Percentiles rank a stretch among this genome's conserved stretches.
Evolutionary conservation across 2,329 filamentous ascomycete species (phyloP).

Genomic region (Purpureocillium lavendulum): DNA sequence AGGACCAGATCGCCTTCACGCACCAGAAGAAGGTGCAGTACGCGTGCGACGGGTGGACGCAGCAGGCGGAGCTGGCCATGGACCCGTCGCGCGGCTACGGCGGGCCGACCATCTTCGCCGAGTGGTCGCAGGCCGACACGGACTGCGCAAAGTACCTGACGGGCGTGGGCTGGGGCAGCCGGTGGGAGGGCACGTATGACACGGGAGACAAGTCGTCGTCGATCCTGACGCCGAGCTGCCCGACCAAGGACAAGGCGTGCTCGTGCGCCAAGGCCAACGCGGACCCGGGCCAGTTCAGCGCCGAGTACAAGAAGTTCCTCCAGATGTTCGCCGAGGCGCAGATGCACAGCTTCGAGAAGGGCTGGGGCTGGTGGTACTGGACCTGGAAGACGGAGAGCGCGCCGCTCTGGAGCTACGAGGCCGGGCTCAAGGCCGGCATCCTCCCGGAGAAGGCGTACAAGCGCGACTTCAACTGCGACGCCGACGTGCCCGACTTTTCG

Average conservation of each 20-base stretch:
- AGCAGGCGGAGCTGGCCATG: constrained; percentile 66
- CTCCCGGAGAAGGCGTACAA: constrained; percentile 68
- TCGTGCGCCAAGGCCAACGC: constrained; percentile 71
- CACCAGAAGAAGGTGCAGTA: constrained; percentile 81
- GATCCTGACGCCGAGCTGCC: constrained; percentile 67
- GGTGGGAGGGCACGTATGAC: constrained; percentile 84
- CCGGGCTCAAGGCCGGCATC: constrained; percentile 68
- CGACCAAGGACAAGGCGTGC: constrained; percentile 56
- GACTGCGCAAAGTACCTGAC: constrained; percentile 85
- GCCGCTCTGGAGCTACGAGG: constrained; percentile 87
- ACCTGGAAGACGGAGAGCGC: constrained; percentile 88
- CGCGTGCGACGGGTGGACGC: constrained; percentile 79
- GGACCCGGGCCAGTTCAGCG: constrained; percentile 57
- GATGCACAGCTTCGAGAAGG: constrained; percentile 88
- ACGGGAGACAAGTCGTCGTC: constrained; percentile 53
- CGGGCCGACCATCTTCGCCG: constrained; percentile 77
- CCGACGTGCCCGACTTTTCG: constrained; percentile 45
- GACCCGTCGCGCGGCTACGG: constrained; percentile 74
- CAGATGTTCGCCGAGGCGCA: constrained; percentile 90
- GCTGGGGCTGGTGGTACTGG: constrained; percentile 99
- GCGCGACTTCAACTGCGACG: constrained; percentile 60
- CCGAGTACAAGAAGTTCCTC: constrained; percentile 75
- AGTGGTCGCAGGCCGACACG: constrained; percentile 97
- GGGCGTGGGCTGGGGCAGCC: constrained; percentile 78
- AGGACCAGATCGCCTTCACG: constrained; percentile 70